Evolutionary conservation across 179 eudicot species (phyloP), one percentile per base, ranked within the genome.

Genomic region (Nepenthes alata): DNA sequence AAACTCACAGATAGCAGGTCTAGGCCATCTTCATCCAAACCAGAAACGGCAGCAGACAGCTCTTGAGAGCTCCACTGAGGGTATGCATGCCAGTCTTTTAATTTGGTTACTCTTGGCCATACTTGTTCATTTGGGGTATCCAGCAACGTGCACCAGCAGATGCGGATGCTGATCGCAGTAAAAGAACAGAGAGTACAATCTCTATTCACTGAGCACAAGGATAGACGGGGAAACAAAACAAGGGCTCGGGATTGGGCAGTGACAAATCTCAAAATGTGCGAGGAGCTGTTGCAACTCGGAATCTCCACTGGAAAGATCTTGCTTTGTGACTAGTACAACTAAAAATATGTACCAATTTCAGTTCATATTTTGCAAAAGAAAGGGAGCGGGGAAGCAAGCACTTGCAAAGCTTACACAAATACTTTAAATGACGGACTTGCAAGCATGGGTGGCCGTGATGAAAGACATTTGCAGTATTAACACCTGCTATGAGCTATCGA

Each of bases 81-180:
- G 77, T 86, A 91, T 60, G 82, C 96, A 50, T 91, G 98, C 96
- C 98, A 91, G 72, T 91, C 89, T 81, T 66, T 79, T 58, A 91
- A 68, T 70, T 81, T 77, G 74, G 89, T 83, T 37, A 89, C 98
- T 65, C 93, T 93, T n/a, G 96, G 95, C 96, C 96, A 91, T 14
- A 91, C 50, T 68, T 89, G 56, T 67, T 91, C 98, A 68, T 89
- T 86, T 41, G 96, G 98, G 45, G 98, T 91, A 38, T 96, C 96
- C 74, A 91, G 57, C 74, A 91, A 65, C 81, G 95, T 89, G 70
- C 38, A 56, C 37, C 10, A 25, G 25, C 25, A 25, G 25, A 25
- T 25, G 25, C 25, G 25, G 25, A 25, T 25, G 25, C 13, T 2
- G 25, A 15, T 6, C n/a, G 11, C 2, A 13, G 38, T 4, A 15